Base-by-base conservation (phyloP, 2,329 filamentous ascomycete species). In the Tolypocladium tundrense region DNA sequence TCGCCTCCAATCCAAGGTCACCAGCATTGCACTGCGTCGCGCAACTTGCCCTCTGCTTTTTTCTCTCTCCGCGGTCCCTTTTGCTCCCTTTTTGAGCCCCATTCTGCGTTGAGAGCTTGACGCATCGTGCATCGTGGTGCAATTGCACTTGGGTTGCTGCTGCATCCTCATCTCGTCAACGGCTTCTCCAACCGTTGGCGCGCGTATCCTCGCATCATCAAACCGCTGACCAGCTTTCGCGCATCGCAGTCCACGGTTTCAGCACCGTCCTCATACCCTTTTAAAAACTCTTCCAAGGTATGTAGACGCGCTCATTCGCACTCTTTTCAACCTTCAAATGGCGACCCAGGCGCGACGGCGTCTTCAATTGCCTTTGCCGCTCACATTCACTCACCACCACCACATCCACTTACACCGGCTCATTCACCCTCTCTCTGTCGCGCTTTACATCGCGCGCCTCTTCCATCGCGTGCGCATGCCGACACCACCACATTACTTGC, bases 311-410 rank as follows among this genome's bases (percentile, higher is more conserved):
- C 64, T 58, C 60, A 54, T 33, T 61, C 58, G 57, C 45, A 37
- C 59, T 60, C 21, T 68, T 71, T 73, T 57, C 53, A 59, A 70
- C 68, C 69, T 77, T 74, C 66, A 69, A 68, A 3, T 31, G 1
- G 24, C 31, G 16, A 51, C 5, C 48, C 4, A 8, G 31, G 9
- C 31, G 31, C 19, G 16, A n/a, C 42, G 48, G 31, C 48, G 48
- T 9, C 31, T 48, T 43, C 67, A 67, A 71, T 72, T 62, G 66
- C 63, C 54, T 63, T 66, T 68, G 64, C 65, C 66, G 67, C 65
- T 67, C 63, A 43, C 56, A 39, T 57, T 59, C 59, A 39, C 57
- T 27, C 24, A 35, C 35, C 37, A 27, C 16, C 33, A n/a, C 33
- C 45, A n/a, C 55, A 41, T 42, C 39, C 39, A 57, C 56, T 39